Base-by-base conservation (phyloP, 352 stramenopile genomes). In the Phytopythium mirpurense region DNA sequence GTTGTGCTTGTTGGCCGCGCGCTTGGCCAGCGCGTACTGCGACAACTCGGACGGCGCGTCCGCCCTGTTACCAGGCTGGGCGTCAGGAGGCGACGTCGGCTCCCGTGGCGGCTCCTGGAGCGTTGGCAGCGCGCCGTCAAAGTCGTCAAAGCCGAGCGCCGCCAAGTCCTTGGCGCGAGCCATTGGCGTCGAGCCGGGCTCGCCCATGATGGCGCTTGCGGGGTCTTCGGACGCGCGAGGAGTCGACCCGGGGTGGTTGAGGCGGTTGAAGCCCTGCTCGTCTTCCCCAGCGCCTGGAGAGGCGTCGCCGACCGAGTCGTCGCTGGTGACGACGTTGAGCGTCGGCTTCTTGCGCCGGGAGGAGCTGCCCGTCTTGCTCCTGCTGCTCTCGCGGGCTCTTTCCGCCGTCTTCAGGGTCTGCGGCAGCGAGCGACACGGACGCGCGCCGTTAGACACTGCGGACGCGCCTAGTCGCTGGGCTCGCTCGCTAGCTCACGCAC, bases 191-290 rank as follows among this genome's bases (percentile, higher is more conserved):
- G 72, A 87, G 12, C 81, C 78, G 9, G 81, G 77, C 35, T 82
- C 65, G 3, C 81, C 78, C 29, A 88, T 59, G 24, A 82, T 65
- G 10, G 64, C 11, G 6, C 11, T 49, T 0, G 56, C 54, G 4
- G 56, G 43, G 42, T 59, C 51, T 8, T 51, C 24, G 5, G 72
- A 59, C 18, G 78, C 57, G 29, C 80, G 78, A 11, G 78, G 73
- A 19, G 78, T 88, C 49, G 74, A 84, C 5, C 77, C 77, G 15
- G 74, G 78, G 41, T 81, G 72, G n/a, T 82, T 70, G 31, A 84
- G 54, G 16, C 66, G 63, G 60, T 86, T 91, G 62, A 65, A 88
- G 11, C 68, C 68, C 29, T 32, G 5, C 29, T 55, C 37, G 18
- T 62, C 56, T 9, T 51, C 37, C 40, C 59, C 44, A 6, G 36